Percentiles rank a stretch among this genome's conserved stretches.
These are phyloP conservation scores for Neofusicoccum umdonicola DNA, from an alignment of 2,329 filamentous ascomycete genomes.

Conservation along the genomic window DNA sequence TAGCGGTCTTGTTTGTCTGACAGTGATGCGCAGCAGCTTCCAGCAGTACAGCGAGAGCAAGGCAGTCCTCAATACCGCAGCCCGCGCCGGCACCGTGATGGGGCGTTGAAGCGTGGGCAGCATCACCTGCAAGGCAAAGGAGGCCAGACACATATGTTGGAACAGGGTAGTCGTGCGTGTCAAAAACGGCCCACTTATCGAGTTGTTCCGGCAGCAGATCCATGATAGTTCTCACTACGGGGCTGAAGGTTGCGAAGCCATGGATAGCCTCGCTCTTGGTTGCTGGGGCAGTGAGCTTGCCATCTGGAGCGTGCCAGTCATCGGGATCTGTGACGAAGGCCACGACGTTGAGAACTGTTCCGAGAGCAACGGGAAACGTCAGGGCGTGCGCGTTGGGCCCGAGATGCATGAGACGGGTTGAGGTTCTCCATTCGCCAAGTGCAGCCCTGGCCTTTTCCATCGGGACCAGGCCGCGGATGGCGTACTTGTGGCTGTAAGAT, in stretches of 20 bases:
- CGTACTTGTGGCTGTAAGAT: slow-evolving; percentile 13
- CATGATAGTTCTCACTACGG: slow-evolving; percentile 3
- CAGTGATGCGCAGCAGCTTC: background rate
- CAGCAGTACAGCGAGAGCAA: background rate
- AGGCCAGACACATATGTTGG: slow-evolving; percentile 20
- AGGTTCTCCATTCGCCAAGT: background rate
- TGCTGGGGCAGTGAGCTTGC: slow-evolving; percentile 15
- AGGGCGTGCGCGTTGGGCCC: slow-evolving; percentile 15
- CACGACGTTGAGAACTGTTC: slow-evolving; percentile 20
- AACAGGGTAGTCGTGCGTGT: slow-evolving; percentile 19
- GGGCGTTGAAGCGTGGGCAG: slow-evolving; percentile 23
- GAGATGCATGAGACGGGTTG: background rate
- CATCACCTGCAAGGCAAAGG: slow-evolving; percentile 23
- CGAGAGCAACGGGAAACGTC: slow-evolving; percentile 22
- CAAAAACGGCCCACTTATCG: slow-evolving; percentile 22
- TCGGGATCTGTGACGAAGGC: slow-evolving; percentile 21
- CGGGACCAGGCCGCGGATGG: slow-evolving; percentile 4
- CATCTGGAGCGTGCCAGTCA: slow-evolving; percentile 17
- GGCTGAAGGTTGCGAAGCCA: slow-evolving; percentile 10
- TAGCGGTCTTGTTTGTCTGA: background rate
- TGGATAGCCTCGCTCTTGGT: slow-evolving; percentile 17
- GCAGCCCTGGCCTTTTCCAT: background rate
- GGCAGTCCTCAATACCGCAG: slow-evolving; percentile 22
- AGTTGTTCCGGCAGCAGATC: background rate
- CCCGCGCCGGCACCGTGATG: slow-evolving; percentile 25